Percentiles rank a stretch among this genome's conserved stretches.
Conservation (phyloP, 257 asterid species). For the Salvia rosmarinus region DNA sequence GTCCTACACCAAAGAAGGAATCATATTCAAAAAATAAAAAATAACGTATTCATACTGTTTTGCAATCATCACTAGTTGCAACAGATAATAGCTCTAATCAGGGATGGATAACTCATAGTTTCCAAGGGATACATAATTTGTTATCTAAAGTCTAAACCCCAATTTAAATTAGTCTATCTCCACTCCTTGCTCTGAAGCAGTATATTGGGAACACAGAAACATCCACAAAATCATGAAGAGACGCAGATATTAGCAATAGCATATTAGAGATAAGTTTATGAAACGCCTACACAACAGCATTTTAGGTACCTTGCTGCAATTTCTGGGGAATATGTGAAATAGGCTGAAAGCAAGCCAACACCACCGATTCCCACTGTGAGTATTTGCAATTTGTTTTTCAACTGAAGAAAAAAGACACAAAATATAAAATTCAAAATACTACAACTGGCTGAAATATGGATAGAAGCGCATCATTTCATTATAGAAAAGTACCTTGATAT, state of each 20-base stretch:
- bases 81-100: background rate
- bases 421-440: conserved; percentile 20
- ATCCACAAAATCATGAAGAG: conserved; percentile 5
- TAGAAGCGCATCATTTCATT: background rate
- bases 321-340: conserved; percentile 80
- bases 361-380: conserved; percentile 85
- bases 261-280: background rate
- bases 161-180: background rate
- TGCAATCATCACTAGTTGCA: conserved; percentile 22
- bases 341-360: conserved; percentile 75
- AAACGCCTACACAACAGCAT: conserved; percentile 4
- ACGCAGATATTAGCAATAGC: background rate
- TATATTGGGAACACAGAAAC: background rate
- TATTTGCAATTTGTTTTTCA: conserved; percentile 76
- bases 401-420: conserved; percentile 46
- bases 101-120: background rate
- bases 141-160: background rate
- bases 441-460: background rate
- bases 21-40: background rate
- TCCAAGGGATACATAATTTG: background rate
- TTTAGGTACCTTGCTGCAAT: conserved; percentile 69
- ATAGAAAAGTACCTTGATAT: conserved; percentile 57
- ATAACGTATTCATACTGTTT: background rate
- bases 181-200: conserved; percentile 6
- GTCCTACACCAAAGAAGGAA: background rate